Conservation (phyloP, 2,329 filamentous ascomycete species). For the Phialophora expanda region DNA sequence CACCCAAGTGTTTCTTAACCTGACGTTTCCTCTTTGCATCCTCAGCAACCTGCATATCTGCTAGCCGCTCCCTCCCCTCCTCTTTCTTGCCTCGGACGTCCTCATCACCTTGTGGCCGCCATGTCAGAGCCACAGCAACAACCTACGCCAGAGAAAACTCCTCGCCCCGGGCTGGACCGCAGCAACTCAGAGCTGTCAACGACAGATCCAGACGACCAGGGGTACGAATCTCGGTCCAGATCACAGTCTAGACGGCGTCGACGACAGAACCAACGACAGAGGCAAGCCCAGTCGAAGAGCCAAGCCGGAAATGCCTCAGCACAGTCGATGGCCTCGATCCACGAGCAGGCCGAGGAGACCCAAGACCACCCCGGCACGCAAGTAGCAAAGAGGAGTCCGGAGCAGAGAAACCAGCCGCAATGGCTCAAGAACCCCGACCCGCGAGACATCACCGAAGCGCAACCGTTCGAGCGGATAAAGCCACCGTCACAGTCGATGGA, state of each 20-base stretch:
- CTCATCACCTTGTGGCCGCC: constrained; percentile 17
- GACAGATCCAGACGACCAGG: constrained; percentile 34
- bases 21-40: constrained; percentile 9
- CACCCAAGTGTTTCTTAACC: constrained; percentile 13
- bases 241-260: constrained; percentile 39
- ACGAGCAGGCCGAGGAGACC: constrained; percentile 36
- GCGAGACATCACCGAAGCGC: constrained; percentile 57
- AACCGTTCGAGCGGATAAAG: constrained; percentile 61
- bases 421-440: constrained; percentile 37
- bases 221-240: constrained; percentile 40
- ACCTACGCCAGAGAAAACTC: constrained; percentile 35
- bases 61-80: not conserved
- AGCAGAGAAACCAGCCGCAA: constrained; percentile 25
- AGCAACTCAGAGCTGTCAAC: constrained; percentile 36
- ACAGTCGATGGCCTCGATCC: constrained; percentile 37
- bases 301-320: constrained; percentile 36
- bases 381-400: constrained; percentile 19
- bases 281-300: constrained; percentile 31
- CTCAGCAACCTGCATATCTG: not conserved
- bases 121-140: constrained; percentile 38
- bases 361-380: constrained; percentile 30
- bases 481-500: constrained; percentile 62
- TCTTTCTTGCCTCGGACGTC: not conserved
- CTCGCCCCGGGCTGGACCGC: constrained; percentile 32
- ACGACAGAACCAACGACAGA: constrained; percentile 40